Percentiles rank a stretch among this genome's conserved stretches.
These are phyloP conservation scores for Xylaria sp. DNA, from an alignment of 2,329 filamentous ascomycete species.

Conservation along the genomic window DNA sequence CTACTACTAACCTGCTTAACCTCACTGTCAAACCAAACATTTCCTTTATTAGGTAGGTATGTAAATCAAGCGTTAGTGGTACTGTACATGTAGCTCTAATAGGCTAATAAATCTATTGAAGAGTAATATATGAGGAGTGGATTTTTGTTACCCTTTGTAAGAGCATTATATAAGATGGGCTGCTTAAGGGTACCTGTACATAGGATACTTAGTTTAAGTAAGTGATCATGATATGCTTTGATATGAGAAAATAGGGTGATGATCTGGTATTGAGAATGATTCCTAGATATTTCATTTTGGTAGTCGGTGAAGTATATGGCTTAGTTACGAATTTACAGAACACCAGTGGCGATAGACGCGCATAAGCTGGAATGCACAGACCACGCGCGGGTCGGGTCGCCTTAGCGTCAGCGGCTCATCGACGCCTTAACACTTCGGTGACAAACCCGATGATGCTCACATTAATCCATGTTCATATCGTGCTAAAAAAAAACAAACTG, in stretches of 20 bases:
- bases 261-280: neutral
- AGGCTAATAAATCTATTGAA: neutral
- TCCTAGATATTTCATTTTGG: neutral
- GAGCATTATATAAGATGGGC: neutral
- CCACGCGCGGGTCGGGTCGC: constrained; percentile 8
- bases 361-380: constrained; percentile 20
- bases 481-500: neutral
- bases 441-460: constrained; percentile 7
- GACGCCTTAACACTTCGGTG: constrained; percentile 1
- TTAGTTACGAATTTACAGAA: too few species aligned
- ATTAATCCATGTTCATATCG: neutral
- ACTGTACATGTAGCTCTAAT: neutral
- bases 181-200: neutral
- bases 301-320: too few species aligned
- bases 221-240: neutral
- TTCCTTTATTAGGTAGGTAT: constrained; percentile 15
- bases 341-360: neutral
- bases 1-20: neutral
- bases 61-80: neutral
- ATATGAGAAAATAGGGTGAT: neutral
- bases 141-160: neutral
- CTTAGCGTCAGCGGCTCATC: constrained; percentile 9
- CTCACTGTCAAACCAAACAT: neutral
- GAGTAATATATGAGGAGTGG: neutral
- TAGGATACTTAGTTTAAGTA: neutral